These are phyloP conservation scores for Daphne laureola DNA, from an alignment of 441 rosid species.

Conservation along the genomic window DNA sequence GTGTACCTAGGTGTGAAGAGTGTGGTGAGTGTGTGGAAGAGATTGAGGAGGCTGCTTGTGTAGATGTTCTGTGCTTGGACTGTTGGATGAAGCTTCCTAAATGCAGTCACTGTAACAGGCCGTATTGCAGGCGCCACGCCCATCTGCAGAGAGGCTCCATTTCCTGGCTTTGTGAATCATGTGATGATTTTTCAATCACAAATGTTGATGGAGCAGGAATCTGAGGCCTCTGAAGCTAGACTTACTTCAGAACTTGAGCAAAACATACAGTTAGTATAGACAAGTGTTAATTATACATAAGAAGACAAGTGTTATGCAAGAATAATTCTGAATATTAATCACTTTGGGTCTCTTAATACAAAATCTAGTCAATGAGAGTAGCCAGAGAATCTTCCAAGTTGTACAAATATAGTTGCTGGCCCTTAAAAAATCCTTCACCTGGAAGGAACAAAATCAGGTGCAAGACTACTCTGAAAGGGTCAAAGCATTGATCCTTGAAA, in stretches of 20 bases:
- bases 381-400: too few species aligned
- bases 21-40: conserved; percentile 55
- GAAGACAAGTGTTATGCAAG: conserved; percentile 3
- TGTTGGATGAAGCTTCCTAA: conserved; percentile 80
- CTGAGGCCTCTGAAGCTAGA: too few species aligned
- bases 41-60: conserved; percentile 45
- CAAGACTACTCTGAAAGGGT: conserved; percentile 15
- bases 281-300: neutral
- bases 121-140: conserved; percentile 51
- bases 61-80: conserved; percentile 39
- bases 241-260: too few species aligned
- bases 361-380: conserved; percentile 7
- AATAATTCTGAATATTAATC: conserved; percentile 15
- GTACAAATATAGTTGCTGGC: conserved; percentile 18
- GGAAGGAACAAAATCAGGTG: conserved; percentile 61
- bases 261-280: too few species aligned
- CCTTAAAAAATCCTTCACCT: conserved; percentile 20
- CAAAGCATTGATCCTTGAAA: conserved; percentile 15
- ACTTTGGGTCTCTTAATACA: conserved; percentile 23
- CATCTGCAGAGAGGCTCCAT: conserved; percentile 15
- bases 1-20: conserved; percentile 63
- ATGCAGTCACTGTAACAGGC: conserved; percentile 65
- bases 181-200: conserved; percentile 22
- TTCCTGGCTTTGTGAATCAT: conserved; percentile 46
- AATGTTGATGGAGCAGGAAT: too few species aligned